Base-by-base conservation (phyloP, 306 rosid species). In the Medicago truncatula region DNA sequence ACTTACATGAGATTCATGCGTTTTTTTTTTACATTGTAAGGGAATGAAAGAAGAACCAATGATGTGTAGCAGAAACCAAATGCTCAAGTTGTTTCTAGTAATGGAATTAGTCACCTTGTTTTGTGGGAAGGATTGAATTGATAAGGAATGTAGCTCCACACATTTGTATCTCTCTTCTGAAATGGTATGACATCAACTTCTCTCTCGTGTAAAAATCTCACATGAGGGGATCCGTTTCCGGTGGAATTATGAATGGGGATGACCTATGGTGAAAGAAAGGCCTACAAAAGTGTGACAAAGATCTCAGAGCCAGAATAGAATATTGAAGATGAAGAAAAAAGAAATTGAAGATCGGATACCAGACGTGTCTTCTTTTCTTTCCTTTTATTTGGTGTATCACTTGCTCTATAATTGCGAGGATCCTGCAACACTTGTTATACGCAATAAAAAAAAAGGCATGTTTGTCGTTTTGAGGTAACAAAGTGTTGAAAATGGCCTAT, bases 1-100 rank as follows among this genome's bases (percentile, higher is more conserved):
- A 46, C 25, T 70, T 67, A 23, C 28, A 4, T 58, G 70, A 44
- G 73, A 70, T 67, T 62, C 36, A 2, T 25, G 5, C 18, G 47
- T 57, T 43, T 67, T 49, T 63, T 11, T 17, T 63, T 52, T 18
- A 82, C 85, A 71, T 58, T 88, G 13, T 86, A 79, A 82, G 70
- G 9, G 77, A 40, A 67, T 23, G 12, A 40, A 47, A 12, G 54
- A 61, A 34, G 80, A 43, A 34, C 64, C 25, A 14, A 8, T n/a
- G 76, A 60, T 65, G 16, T n/a, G n/a, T n/a, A n/a, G n/a, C n/a
- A n/a, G n/a, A n/a, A 58, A 57, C 69, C 31, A 44, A 25, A 39
- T 56, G 73, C 53, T 66, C 4, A 4, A n/a, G 39, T 60, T 63
- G n/a, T 71, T 13, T 46, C 25, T n/a, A 74, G 12, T 39, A 56